Conservation (phyloP, 129 eudicot species). For the Rutidosis leptorrhynchoides region DNA sequence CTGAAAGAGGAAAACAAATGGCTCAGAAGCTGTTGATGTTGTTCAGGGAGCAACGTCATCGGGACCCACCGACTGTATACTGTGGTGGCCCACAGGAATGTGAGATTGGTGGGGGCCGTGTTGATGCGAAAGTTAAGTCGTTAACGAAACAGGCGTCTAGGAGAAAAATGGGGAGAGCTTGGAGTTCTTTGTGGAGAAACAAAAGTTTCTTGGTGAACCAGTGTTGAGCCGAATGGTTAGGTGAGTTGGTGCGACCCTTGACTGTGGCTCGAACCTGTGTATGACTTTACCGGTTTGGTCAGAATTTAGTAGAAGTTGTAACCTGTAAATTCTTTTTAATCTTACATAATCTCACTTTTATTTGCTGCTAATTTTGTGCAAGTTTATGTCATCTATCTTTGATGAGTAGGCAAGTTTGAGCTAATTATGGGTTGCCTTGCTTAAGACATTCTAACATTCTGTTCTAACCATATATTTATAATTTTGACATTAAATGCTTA, state of each 20-base stretch:
- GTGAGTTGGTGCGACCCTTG: neutral
- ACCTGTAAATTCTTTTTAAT: conserved; percentile 32
- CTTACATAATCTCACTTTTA: conserved; percentile 1
- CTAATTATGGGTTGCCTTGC: too few species aligned
- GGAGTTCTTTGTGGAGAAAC: conserved; percentile 77
- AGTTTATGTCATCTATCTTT: neutral
- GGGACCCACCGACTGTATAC: conserved; percentile 50
- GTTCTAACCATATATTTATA: too few species aligned
- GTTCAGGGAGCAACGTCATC: conserved; percentile 80
- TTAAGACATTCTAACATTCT: too few species aligned
- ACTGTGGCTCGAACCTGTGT: conserved; percentile 15
- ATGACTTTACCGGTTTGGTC: conserved; percentile 14
- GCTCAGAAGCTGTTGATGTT: conserved; percentile 80
- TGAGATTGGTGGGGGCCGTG: conserved; percentile 22
- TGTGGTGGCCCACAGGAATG: conserved; percentile 13
- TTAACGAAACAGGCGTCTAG: conserved; percentile 50
- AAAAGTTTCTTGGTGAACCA: conserved; percentile 68
- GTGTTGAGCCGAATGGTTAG: conserved; percentile 35
- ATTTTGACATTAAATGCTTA: too few species aligned
- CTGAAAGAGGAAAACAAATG: conserved; percentile 74
- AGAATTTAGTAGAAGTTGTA: conserved; percentile 21
- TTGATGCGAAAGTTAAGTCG: conserved; percentile 36
- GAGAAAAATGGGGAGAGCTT: conserved; percentile 50
- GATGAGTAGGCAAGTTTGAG: neutral
- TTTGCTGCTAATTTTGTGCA: conserved; percentile 7